Evolutionary conservation across 2,329 filamentous ascomycete species (phyloP).

Genomic region (Tolypocladium cylindrosporum): DNA sequence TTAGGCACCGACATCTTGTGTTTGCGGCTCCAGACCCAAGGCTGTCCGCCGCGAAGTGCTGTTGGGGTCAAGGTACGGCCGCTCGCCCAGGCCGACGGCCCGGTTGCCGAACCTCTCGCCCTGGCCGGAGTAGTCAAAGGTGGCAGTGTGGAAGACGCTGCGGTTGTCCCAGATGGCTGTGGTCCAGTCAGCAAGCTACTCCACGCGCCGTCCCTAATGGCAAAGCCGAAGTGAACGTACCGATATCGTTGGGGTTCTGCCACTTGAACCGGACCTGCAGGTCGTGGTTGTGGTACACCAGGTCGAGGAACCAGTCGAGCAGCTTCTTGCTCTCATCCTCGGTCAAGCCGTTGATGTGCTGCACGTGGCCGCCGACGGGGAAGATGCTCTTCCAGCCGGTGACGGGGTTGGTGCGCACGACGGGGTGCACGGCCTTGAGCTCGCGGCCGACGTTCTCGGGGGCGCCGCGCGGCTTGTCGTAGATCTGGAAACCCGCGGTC

Average conservation of each 20-base stretch:
- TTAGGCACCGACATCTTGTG: background rate
- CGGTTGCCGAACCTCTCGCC: conserved; percentile 39
- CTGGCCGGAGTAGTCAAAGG: conserved; percentile 36
- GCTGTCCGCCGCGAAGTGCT: conserved; percentile 16
- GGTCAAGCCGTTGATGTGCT: conserved; percentile 39
- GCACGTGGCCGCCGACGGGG: conserved; percentile 38
- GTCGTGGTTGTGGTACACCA: conserved; percentile 46
- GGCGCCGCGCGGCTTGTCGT: conserved; percentile 33
- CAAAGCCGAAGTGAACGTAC: conserved; percentile 6
- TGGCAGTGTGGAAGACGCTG: conserved; percentile 45
- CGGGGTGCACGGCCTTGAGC: conserved; percentile 41
- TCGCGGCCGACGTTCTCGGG: conserved; percentile 39
- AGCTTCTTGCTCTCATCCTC: conserved; percentile 36
- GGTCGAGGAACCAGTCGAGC: conserved; percentile 39
- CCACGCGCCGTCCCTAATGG: background rate
- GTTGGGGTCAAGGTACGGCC: conserved; percentile 40
- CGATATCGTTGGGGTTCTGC: conserved; percentile 32
- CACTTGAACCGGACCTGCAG: conserved; percentile 39
- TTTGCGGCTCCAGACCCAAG: background rate
- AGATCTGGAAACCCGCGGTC: conserved; percentile 32
- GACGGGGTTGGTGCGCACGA: conserved; percentile 47
- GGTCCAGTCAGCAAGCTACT: background rate
- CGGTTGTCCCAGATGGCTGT: conserved; percentile 49
- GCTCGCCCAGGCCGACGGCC: conserved; percentile 42
- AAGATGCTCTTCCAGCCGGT: conserved; percentile 49